These are phyloP conservation scores for Escovopsis sp. DNA, from an alignment of 2,329 filamentous ascomycete genomes.

Conservation along the genomic window DNA sequence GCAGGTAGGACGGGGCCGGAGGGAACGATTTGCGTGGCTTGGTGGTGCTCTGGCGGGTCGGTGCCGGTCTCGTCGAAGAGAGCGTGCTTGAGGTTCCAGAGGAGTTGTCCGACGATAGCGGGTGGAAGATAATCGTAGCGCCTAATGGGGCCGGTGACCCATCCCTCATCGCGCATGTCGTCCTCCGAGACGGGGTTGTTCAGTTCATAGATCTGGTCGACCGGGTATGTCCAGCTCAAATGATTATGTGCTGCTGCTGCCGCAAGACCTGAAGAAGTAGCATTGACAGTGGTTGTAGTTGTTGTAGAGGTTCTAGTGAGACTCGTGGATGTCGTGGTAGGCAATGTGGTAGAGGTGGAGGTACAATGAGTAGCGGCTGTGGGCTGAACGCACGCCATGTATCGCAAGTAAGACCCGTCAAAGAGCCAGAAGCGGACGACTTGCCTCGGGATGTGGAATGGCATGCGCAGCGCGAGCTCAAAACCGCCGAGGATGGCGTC, in stretches of 20 bases:
- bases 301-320: too few relatives aligned
- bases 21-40: too few relatives aligned
- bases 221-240: constrained; percentile 14
- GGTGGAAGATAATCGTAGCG: constrained; percentile 40
- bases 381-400: constrained; percentile 41
- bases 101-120: constrained; percentile 39
- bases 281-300: too few relatives aligned
- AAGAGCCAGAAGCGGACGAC: constrained; percentile 51
- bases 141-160: constrained; percentile 33
- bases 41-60: not conserved
- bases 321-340: too few relatives aligned
- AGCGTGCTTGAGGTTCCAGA: constrained; percentile 41
- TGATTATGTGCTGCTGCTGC: too few relatives aligned
- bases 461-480: constrained; percentile 39
- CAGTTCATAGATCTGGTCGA: constrained; percentile 40
- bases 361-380: constrained; percentile 26
- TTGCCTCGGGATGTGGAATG: constrained; percentile 37
- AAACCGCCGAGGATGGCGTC: constrained; percentile 30
- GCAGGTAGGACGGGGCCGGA: too few relatives aligned
- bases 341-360: too few relatives aligned
- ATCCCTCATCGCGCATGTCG: constrained; percentile 38
- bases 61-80: constrained; percentile 20
- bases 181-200: constrained; percentile 40
- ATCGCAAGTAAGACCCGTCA: constrained; percentile 35
- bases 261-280: too few relatives aligned